phyloP scores from a whole-genome alignment of 441 rosid species.

The Breynia disticha region DNA sequence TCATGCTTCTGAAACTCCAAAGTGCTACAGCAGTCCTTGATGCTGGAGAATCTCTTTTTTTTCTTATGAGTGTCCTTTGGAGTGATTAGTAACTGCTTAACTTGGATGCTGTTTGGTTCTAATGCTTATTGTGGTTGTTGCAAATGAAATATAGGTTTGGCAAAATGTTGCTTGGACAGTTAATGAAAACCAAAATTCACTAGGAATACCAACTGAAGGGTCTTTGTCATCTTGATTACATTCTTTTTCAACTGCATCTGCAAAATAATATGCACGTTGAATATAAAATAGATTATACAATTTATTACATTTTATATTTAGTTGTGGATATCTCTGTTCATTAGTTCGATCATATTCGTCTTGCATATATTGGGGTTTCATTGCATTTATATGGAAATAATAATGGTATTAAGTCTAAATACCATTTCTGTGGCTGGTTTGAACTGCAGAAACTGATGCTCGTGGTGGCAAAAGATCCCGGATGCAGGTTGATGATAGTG shows the following conservation, averaged over 20 bases:
- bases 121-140: no score
- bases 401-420: conserved; percentile 4
- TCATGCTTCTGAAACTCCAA: neutral
- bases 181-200: no score
- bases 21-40: neutral
- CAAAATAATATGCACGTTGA: no score
- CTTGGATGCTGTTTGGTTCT: no score
- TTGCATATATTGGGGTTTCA: conserved; percentile 2
- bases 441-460: conserved; percentile 51
- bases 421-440: conserved; percentile 15
- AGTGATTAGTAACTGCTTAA: no score
- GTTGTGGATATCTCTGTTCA: neutral
- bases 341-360: neutral
- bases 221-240: no score
- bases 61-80: neutral
- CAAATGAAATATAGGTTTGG: no score
- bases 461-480: conserved; percentile 76
- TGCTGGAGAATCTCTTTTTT: neutral
- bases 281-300: no score
- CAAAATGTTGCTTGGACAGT: no score
- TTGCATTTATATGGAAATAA: neutral
- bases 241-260: no score
- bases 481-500: conserved; percentile 56
- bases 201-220: no score
- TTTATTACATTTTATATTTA: no score